phyloP scores from a whole-genome alignment of 2,329 filamentous ascomycete species.

The Lasiodiplodia theobromae region DNA sequence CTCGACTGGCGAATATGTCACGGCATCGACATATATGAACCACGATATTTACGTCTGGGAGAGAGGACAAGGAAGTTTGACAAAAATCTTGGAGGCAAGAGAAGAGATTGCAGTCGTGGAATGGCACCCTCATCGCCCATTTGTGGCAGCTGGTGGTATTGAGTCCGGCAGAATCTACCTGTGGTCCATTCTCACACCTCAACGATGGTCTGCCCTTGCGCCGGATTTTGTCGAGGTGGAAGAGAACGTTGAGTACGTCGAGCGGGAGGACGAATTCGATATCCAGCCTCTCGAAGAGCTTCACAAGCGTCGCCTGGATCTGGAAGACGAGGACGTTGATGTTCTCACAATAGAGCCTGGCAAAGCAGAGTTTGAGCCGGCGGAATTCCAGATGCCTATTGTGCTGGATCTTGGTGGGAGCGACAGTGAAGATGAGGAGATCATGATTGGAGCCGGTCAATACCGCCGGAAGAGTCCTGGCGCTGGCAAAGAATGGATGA shows the following conservation, averaged over 20 bases:
- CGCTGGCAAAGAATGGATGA: slow-evolving; percentile 72
- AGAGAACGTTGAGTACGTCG: slow-evolving; percentile 96
- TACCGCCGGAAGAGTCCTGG: slow-evolving; percentile 87
- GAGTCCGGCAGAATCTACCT: slow-evolving; percentile 94
- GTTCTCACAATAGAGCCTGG: slow-evolving; percentile 77
- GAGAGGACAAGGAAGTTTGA: slow-evolving; percentile 87
- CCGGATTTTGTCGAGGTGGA: slow-evolving; percentile 98
- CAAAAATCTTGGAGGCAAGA: slow-evolving; percentile 96
- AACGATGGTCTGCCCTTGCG: slow-evolving; percentile 95
- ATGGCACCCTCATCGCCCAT: slow-evolving; percentile 88
- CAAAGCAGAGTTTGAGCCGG: slow-evolving; percentile 63
- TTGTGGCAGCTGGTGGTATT: slow-evolving; percentile 89
- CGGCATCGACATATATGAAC: slow-evolving; percentile 96
- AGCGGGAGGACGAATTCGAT: slow-evolving; percentile 96
- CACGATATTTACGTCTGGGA: slow-evolving; percentile 99
- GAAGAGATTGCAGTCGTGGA: slow-evolving; percentile 97
- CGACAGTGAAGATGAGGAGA: slow-evolving; percentile 90
- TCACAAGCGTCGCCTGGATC: slow-evolving; percentile 85
- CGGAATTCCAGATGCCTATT: slow-evolving; percentile 88
- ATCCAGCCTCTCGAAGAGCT: slow-evolving; percentile 95
- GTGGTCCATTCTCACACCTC: slow-evolving; percentile 93
- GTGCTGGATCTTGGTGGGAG: slow-evolving; percentile 91
- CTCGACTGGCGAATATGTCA: slow-evolving; percentile 92
- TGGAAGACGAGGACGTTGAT: slow-evolving; percentile 93
- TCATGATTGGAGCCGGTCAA: slow-evolving; percentile 75